Conservation (phyloP, 108 stramenopile species). For the Fistulifera pelliculosa region DNA sequence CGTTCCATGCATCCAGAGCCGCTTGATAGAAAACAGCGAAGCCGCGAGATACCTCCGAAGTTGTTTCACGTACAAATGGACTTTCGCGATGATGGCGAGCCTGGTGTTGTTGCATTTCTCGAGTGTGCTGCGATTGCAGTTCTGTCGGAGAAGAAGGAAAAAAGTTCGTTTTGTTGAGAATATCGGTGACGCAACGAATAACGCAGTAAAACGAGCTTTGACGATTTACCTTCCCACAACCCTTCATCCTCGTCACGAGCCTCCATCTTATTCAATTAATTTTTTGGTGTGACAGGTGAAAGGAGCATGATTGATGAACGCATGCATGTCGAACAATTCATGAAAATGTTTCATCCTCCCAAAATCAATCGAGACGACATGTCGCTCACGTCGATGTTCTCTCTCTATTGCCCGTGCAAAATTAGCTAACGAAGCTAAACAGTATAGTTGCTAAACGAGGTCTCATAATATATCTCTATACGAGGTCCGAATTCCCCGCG, state of each 20-base stretch:
- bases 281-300: background rate
- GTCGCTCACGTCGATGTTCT: too few species aligned
- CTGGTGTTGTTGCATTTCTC: conserved; percentile 54
- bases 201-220: background rate
- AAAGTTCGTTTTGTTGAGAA: background rate
- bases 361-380: too few species aligned
- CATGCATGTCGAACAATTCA: too few species aligned
- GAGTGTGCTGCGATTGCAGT: conserved; percentile 24
- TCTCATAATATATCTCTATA: too few species aligned
- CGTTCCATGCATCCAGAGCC: background rate
- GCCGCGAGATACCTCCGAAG: conserved; percentile 4
- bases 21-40: conserved; percentile 2
- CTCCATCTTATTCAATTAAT: too few species aligned
- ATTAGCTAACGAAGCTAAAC: too few species aligned
- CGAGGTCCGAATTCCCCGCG: too few species aligned
- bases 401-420: too few species aligned
- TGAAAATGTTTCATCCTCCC: too few species aligned
- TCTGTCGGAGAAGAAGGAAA: background rate
- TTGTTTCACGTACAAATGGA: conserved; percentile 5
- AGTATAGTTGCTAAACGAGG: too few species aligned
- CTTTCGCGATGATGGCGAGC: conserved; percentile 8
- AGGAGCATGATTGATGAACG: background rate
- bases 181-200: too few species aligned
- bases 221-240: conserved; percentile 39
- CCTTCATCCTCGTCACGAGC: conserved; percentile 16